These are phyloP conservation scores for Torulaspora pretoriensis DNA, from an alignment of 1,139 yeast species.

Conservation along the genomic window DNA sequence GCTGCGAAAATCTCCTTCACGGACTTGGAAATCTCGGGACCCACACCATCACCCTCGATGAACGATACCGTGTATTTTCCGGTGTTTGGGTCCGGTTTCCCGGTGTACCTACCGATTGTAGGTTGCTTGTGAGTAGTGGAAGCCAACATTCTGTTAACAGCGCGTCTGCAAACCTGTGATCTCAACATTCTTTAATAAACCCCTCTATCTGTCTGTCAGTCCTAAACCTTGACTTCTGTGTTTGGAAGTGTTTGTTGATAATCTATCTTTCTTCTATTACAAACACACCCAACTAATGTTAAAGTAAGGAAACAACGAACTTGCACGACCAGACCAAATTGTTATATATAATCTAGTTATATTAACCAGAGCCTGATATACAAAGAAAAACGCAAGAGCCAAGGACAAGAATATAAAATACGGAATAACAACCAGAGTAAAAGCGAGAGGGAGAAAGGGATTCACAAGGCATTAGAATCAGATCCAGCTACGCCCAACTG, in stretches of 20 bases:
- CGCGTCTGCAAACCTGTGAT: conserved; percentile 21
- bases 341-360: background rate
- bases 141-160: conserved; percentile 23
- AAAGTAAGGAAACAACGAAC: background rate
- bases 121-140: conserved; percentile 30
- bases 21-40: conserved; percentile 89
- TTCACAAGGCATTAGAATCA: background rate
- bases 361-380: background rate
- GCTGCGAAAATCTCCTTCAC: conserved; percentile 89
- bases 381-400: too few species aligned
- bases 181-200: conserved; percentile 22
- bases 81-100: conserved; percentile 39
- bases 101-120: conserved; percentile 32
- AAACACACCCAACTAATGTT: background rate
- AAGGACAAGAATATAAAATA: background rate
- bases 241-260: too few species aligned
- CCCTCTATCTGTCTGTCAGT: background rate
- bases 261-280: conserved; percentile 1
- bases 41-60: conserved; percentile 99
- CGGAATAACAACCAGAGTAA: background rate
- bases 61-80: conserved; percentile 89
- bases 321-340: background rate
- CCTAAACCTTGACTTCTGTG: background rate
- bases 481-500: background rate
- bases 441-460: background rate